Evolutionary conservation across 495 filamentous ascomycete species (phyloP).

Genomic region (Penicillium daleae): DNA sequence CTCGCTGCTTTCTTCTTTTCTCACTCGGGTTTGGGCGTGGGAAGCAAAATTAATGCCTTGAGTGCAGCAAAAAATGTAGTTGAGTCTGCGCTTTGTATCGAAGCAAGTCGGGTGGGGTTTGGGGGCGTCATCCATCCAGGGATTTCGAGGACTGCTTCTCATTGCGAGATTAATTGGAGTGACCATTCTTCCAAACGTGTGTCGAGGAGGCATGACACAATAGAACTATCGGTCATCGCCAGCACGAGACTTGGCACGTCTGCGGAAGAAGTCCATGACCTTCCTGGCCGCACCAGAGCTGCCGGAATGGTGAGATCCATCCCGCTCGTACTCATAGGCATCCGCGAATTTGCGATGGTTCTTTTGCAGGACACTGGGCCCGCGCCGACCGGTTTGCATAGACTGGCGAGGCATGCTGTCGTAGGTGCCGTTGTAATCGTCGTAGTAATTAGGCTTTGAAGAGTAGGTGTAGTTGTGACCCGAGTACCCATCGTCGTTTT

Average conservation of each 20-base stretch:
- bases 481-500: constrained; percentile 43
- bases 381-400: constrained; percentile 49
- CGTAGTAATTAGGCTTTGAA: constrained; percentile 51
- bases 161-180: constrained; percentile 12
- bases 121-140: constrained; percentile 22
- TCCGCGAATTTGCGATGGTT: constrained; percentile 83
- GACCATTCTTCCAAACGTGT: constrained; percentile 12
- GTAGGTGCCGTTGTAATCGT: constrained; percentile 44
- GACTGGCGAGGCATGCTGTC: constrained; percentile 48
- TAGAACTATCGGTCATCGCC: constrained; percentile 56
- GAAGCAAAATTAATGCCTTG: constrained; percentile 23
- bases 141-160: constrained; percentile 17
- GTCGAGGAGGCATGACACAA: background rate
- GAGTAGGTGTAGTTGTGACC: constrained; percentile 42
- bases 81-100: constrained; percentile 30
- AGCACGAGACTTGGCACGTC: constrained; percentile 75
- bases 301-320: constrained; percentile 70
- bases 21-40: constrained; percentile 3
- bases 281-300: constrained; percentile 83
- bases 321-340: constrained; percentile 80
- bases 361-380: constrained; percentile 72
- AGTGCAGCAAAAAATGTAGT: constrained; percentile 21
- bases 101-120: constrained; percentile 19
- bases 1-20: constrained; percentile 40
- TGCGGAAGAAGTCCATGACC: constrained; percentile 97